Base-by-base conservation (phyloP, 2,329 filamentous ascomycete species). In the Colletotrichum godetiae region DNA sequence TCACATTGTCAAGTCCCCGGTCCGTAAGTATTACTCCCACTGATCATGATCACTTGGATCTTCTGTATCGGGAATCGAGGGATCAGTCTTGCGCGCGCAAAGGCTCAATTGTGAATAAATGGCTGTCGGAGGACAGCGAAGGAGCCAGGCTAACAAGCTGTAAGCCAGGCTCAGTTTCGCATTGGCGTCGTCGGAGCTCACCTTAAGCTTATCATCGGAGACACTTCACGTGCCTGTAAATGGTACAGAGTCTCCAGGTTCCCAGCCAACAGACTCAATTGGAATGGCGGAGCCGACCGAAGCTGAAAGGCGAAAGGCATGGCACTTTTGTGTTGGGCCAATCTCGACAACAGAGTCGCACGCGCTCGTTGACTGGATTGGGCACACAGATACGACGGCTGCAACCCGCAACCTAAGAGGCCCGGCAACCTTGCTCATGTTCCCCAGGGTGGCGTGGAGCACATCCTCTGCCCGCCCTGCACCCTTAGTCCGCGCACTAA, bases 311-410 rank as follows among this genome's bases (percentile, higher is more conserved):
- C 29, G 15, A 29, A 61, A 61, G 22, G 35, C 58, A 63, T 53
- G 65, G 69, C 69, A 68, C 69, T 68, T 68, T 72, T 59, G 57
- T 68, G 52, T 19, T 49, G 35, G 29, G 60, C 61, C 59, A 55
- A 65, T 69, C 35, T 68, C n/a, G 37, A 42, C 31, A 24, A 27
- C 2, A 12, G 49, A 33, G 59, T 37, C 59, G 62, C 72, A 74
- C 72, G 68, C 72, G 72, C 68, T 64, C 72, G 62, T 67, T 72
- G 68, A 63, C 67, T 67, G 63, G 59, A 72, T 74, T 63, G 68
- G 72, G 62, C 42, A 53, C 27, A 66, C 22, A 74, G 62, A 72
- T 74, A 72, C 68, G 68, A 74, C 61, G 63, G 52, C 27, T 67
- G 37, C 61, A 33, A 37, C 35, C 55, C 8, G 37, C 52, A 24